A percentile compares a stretch with the other conserved stretches of the same genome.
These are phyloP conservation scores for Agrostemma githago DNA, from an alignment of 148 eudicot genomes.

Conservation along the genomic window DNA sequence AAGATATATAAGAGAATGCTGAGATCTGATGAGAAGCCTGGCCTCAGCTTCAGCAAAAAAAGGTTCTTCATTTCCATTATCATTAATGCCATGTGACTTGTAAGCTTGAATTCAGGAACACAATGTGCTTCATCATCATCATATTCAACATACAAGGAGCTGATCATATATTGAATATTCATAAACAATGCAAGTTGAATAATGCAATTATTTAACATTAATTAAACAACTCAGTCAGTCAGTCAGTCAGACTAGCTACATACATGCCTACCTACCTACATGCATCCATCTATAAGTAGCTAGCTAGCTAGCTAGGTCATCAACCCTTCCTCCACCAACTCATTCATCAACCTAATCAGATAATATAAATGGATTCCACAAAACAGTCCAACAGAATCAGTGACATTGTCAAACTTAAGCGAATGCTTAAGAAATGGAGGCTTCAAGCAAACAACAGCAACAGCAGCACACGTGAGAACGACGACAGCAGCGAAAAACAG, in stretches of 20 bases:
- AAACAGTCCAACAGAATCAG: constrained; percentile 26
- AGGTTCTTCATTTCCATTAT: constrained; percentile 20
- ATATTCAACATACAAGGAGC: neutral
- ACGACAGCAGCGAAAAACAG: neutral
- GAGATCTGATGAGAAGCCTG: neutral
- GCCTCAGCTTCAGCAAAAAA: constrained; percentile 13
- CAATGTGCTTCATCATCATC: constrained; percentile 15
- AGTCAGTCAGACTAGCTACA: neutral
- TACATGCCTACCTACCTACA: no score
- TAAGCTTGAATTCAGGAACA: constrained; percentile 27
- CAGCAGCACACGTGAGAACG: neutral
- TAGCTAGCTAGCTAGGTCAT: neutral
- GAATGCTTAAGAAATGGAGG: constrained; percentile 34
- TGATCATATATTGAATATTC: constrained; percentile 6
- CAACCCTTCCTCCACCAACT: neutral
- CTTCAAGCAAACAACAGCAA: constrained; percentile 21
- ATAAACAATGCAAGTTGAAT: neutral
- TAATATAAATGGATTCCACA: constrained; percentile 15
- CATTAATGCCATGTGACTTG: constrained; percentile 28
- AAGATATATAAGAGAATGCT: neutral
- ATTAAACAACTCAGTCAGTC: neutral
- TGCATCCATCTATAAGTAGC: neutral
- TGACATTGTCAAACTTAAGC: constrained; percentile 32
- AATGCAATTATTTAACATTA: neutral
- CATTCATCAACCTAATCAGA: neutral